Base-by-base conservation (phyloP, 1,284 basidiomycete genomes). In the Cryptococcus sp. region DNA sequence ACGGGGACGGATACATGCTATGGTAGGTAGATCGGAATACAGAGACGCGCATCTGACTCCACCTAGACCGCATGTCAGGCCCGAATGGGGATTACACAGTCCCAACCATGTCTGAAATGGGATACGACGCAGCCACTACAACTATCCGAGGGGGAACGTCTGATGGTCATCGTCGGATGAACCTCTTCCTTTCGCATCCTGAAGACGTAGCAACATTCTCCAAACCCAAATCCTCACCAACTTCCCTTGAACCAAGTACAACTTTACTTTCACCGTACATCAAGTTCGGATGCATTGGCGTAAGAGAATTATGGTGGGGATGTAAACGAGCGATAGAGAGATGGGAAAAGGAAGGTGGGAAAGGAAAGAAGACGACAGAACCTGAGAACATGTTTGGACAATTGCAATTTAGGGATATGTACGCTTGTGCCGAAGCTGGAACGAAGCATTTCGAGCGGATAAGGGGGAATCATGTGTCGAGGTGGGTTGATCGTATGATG, bases 241-340 rank as follows among this genome's bases (percentile, higher is more conserved):
- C 78, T 6, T 72, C 70, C 6, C 71, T 78, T 49, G 77, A 79
- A 61, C 79, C 78, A 3, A 59, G 65, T 41, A 78, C 78, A n/a
- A 81, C 79, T 2, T 61, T 78, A 6, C 65, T 80, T 10, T 75
- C 72, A 13, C 77, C 79, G 0, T 78, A 79, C 62, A 64, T 80
- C 52, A 82, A 82, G 58, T 82, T 83, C 58, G 81, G 81, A 30
- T 80, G 79, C 53, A 59, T 83, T 11, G 76, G 78, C 32, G 68
- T 80, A 2, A 59, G 79, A 31, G 74, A 76, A 54, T 72, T 80
- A 50, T 78, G 76, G 65, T 78, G 75, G 75, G 68, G 72, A 11
- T 68, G 75, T 32, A 70, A 74, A 52, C 67, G 73, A 33, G 67
- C 76, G 6, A 66, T 78, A 33, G 62, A 64, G 4, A 54, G 65